Conservation (phyloP, 371 early-diverging fungal species). For the Mortierella sp. region DNA sequence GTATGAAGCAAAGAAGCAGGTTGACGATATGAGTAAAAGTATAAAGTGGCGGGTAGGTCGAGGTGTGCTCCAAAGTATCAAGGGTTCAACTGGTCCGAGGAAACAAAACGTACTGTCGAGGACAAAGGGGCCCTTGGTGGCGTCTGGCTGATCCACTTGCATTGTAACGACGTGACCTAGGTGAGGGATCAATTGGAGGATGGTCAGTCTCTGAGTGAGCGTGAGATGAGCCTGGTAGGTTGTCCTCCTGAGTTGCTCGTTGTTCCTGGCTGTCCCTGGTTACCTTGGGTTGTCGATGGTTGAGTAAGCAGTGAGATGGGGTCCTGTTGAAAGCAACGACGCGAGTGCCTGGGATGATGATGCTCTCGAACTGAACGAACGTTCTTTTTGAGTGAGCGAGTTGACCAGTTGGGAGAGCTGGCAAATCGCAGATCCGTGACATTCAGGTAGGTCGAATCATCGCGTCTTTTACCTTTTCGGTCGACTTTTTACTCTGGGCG, state of each 20-base stretch:
- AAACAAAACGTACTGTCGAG: constrained; percentile 41
- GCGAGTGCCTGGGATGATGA: too few species aligned
- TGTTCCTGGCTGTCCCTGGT: too few species aligned
- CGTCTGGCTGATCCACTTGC: constrained; percentile 34
- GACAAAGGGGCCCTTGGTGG: constrained; percentile 21
- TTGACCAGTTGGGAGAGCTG: too few species aligned
- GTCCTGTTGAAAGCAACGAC: too few species aligned
- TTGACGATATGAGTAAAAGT: neutral
- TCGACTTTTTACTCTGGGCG: neutral
- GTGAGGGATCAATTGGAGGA: neutral
- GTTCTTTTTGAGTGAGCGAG: too few species aligned
- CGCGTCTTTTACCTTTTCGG: neutral
- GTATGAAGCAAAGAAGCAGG: neutral
- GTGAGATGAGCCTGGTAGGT: too few species aligned
- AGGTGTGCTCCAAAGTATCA: neutral
- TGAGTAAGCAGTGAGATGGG: too few species aligned
- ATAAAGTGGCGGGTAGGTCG: neutral
- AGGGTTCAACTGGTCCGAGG: neutral
- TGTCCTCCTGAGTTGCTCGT: too few species aligned
- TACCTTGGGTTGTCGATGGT: too few species aligned
- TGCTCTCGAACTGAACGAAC: too few species aligned
- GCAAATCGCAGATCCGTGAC: neutral
- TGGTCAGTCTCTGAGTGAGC: too few species aligned
- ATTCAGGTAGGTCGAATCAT: neutral
- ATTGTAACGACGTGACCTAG: constrained; percentile 6